phyloP scores from a whole-genome alignment of 495 filamentous ascomycete species.

The Penicillium antarcticum region DNA sequence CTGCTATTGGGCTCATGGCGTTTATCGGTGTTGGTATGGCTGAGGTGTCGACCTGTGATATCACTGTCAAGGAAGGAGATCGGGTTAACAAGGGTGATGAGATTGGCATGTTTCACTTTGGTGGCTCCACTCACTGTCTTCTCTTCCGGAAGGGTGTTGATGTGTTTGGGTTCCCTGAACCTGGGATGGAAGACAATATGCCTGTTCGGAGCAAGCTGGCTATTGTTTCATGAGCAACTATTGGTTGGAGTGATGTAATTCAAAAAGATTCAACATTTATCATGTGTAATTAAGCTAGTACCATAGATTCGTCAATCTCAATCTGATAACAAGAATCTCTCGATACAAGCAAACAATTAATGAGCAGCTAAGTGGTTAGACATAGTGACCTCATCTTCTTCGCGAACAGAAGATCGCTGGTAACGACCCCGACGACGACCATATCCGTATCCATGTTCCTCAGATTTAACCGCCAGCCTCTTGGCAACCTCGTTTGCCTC shows the following conservation, averaged over 20 bases:
- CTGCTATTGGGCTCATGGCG: slow-evolving; percentile 62
- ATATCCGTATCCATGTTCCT: too few relatives aligned
- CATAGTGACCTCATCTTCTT: too few relatives aligned
- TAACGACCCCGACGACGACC: too few relatives aligned
- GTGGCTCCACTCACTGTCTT: slow-evolving; percentile 62
- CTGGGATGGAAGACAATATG: slow-evolving; percentile 49
- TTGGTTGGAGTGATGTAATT: too few relatives aligned
- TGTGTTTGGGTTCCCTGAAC: slow-evolving; percentile 45
- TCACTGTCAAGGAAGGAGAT: slow-evolving; percentile 60
- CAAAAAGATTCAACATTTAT: too few relatives aligned
- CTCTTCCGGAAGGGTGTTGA: slow-evolving; percentile 46
- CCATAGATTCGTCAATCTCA: too few relatives aligned
- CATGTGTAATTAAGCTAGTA: too few relatives aligned
- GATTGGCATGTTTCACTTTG: slow-evolving; percentile 74
- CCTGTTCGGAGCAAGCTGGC: slow-evolving; percentile 55
- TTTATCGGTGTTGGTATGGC: slow-evolving; percentile 68
- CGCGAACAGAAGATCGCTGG: too few relatives aligned
- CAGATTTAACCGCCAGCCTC: slow-evolving; percentile 43
- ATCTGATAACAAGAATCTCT: too few relatives aligned
- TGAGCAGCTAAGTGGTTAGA: too few relatives aligned
- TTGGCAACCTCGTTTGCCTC: slow-evolving; percentile 74
- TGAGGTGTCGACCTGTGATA: slow-evolving; percentile 67
- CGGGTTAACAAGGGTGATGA: slow-evolving; percentile 61
- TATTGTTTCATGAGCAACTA: slow-evolving; percentile 21
- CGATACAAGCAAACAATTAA: too few relatives aligned